Base-by-base conservation (phyloP, 208 protist genomes). In the Acanthamoeba castellanii region DNA sequence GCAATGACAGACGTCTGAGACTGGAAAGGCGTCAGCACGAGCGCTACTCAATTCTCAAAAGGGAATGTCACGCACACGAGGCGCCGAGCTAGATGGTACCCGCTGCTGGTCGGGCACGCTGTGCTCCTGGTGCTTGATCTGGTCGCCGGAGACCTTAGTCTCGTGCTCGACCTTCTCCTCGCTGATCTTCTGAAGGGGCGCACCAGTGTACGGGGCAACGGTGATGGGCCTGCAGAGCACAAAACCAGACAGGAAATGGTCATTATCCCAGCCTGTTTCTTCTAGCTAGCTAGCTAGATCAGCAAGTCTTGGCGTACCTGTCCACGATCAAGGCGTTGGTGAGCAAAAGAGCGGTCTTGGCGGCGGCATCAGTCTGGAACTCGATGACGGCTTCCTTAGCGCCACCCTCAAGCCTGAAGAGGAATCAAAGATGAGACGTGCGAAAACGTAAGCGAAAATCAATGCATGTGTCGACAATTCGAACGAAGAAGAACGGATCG, bases 251-350 rank as follows among this genome's bases (percentile, higher is more conserved):
- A n/a, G 16, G 25, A 13, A 30, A 78, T 22, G 4, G 25, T 25
- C 87, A 42, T 50, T 20, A 30, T 93, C 95, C 52, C 27, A 81
- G 14, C 45, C 45, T 25, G 72, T 68, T 66, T 11, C 5, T 25
- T 27, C 6, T 30, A 32, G 5, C 50, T 5, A 16, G 50, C 13
- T 5, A 16, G 50, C 61, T 11, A 9, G 6, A 30, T 13, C 20
- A 68, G 8, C 61, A 8, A 68, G 20, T 30, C 94, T 95, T 11
- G 70, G 13, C 16, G 55, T 66, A 92, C 74, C 95, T 92, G 57
- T 97, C 96, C 11, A 97, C 93, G 70, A 97, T 96, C 14, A 97
- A 93, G 45, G 96, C 96, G 85, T 97, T 97, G 37, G 95, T 96
- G 30, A 97, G 91, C 16, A 97, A 59, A 70, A 97, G 72, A 3